Conservation (phyloP, 345 rosid species). For the Populus deltoides region DNA sequence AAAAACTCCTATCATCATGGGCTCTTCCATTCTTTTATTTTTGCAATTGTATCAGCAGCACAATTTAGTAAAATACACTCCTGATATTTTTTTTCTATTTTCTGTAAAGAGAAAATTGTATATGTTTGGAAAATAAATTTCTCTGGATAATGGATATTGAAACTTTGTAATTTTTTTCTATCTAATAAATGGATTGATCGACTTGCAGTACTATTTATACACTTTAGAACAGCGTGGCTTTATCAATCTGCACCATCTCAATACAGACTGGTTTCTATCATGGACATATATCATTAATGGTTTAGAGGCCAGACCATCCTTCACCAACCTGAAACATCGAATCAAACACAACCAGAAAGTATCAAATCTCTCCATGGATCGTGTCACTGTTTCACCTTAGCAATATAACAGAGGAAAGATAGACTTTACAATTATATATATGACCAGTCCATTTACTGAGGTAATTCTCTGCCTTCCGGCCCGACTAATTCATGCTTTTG, state of each 20-base stretch:
- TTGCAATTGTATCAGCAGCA: background rate
- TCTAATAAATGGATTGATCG: background rate
- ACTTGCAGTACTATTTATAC: background rate
- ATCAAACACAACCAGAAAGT: background rate
- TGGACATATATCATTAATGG: background rate
- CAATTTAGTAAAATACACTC: background rate
- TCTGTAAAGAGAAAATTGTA: background rate
- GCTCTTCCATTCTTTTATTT: constrained; percentile 6
- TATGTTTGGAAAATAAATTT: background rate
- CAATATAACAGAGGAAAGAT: background rate
- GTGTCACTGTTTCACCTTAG: background rate
- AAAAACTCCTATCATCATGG: background rate
- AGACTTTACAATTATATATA: background rate
- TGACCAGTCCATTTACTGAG: background rate
- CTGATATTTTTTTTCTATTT: background rate
- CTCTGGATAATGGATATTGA: background rate
- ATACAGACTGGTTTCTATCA: background rate
- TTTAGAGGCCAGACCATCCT: background rate
- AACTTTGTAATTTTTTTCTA: background rate
- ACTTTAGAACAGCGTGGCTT: background rate
- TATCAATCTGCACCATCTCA: background rate
- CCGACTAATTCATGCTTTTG: background rate
- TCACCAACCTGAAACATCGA: background rate
- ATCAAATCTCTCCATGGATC: background rate
- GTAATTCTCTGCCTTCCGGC: background rate